These are phyloP conservation scores for Aquilaria agallochum DNA, from an alignment of 441 rosid genomes.

Conservation along the genomic window DNA sequence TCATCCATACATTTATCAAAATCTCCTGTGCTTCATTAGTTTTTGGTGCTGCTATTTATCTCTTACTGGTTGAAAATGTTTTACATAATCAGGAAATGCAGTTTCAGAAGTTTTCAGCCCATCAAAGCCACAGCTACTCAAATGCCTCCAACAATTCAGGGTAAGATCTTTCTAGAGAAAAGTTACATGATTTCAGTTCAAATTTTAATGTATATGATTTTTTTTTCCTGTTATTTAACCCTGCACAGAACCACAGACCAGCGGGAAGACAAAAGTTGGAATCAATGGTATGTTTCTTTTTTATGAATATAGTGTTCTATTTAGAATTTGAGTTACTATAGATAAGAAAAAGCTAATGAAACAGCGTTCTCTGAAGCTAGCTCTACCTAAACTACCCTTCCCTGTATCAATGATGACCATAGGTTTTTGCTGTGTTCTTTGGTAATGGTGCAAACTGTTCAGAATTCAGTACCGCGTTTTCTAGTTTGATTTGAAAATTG, in stretches of 20 bases:
- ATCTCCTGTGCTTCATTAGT: background rate
- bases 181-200: too few species aligned
- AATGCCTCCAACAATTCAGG: conserved; percentile 51
- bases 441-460: too few species aligned
- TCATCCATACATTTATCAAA: background rate
- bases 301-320: background rate
- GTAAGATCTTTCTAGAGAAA: conserved; percentile 32
- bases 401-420: too few species aligned
- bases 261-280: conserved; percentile 73
- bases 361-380: too few species aligned
- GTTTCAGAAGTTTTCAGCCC: conserved; percentile 44
- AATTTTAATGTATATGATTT: conserved; percentile 12
- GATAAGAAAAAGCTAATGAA: too few species aligned
- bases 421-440: too few species aligned
- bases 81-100: conserved; percentile 35
- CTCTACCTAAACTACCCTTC: too few species aligned
- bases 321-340: too few species aligned
- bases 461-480: too few species aligned
- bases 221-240: conserved; percentile 18
- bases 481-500: too few species aligned
- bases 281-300: conserved; percentile 65
- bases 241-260: conserved; percentile 41
- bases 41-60: background rate
- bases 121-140: conserved; percentile 79
- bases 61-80: background rate